These are phyloP conservation scores for Westerdykella ornata DNA, from an alignment of 2,329 filamentous ascomycete species.

Conservation along the genomic window DNA sequence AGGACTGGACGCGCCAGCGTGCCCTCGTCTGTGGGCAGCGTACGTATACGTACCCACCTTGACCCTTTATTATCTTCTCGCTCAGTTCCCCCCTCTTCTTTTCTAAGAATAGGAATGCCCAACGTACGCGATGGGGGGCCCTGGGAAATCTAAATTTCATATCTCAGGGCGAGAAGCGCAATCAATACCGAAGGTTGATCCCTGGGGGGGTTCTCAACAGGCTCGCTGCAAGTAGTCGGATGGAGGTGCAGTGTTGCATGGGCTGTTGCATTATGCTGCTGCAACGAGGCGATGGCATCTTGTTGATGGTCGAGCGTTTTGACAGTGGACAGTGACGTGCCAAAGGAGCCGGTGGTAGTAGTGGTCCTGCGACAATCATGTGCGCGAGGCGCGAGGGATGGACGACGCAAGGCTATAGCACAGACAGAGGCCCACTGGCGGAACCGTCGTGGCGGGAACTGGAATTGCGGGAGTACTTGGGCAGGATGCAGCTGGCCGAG, in stretches of 20 bases:
- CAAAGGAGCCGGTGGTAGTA: slow-evolving; percentile 8
- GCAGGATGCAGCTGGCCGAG: slow-evolving; percentile 21
- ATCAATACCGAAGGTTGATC: slow-evolving; percentile 12
- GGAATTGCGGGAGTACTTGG: slow-evolving; percentile 25
- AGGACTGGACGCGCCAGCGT: not conserved
- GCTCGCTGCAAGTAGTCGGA: slow-evolving; percentile 15
- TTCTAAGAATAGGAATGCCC: slow-evolving; percentile 20
- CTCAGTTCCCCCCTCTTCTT: slow-evolving; percentile 5
- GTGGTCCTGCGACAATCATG: slow-evolving; percentile 5
- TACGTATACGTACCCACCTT: not conserved
- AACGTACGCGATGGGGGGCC: slow-evolving; percentile 5
- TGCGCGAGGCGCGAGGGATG: slow-evolving; percentile 3
- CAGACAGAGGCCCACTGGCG: slow-evolving; percentile 10
- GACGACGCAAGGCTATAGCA: slow-evolving; percentile 9
- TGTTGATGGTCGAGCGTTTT: slow-evolving; percentile 1
- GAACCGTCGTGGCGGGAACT: slow-evolving; percentile 16
- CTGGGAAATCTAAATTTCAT: slow-evolving; percentile 14
- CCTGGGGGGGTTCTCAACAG: slow-evolving; percentile 4
- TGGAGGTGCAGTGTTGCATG: slow-evolving; percentile 18
- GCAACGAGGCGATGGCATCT: slow-evolving; percentile 7
- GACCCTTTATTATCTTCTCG: no score
- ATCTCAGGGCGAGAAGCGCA: slow-evolving; percentile 6
- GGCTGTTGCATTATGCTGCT: slow-evolving; percentile 4
- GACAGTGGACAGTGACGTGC: slow-evolving; percentile 7
- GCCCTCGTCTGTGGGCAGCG: slow-evolving; percentile 1